Evolutionary conservation across 2,329 filamentous ascomycete genomes (phyloP), one percentile per base, ranked within the genome.

Genomic region (Xylariomycetidae sp.): DNA sequence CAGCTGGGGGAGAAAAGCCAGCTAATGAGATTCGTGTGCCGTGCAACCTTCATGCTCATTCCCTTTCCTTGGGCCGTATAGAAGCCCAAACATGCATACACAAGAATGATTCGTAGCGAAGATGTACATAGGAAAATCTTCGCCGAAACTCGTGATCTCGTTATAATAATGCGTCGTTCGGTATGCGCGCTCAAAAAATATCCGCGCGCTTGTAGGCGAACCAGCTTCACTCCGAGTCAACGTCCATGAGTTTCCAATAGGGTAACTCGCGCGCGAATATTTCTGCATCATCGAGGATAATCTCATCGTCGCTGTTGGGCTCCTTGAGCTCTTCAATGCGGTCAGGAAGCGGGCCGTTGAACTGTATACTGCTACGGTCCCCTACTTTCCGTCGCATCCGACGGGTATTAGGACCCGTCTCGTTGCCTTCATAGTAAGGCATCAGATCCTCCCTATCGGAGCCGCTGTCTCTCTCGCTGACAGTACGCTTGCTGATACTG

Each of bases 401-500:
- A 23, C 55, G 49, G 30, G 43, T 40, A 16, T 20, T 32, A 9
- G 43, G 38, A 3, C 45, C 46, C 2, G 44, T 27, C 14, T 54
- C 43, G 18, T 45, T 46, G 14, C 38, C 43, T 7, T 55, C 49
- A 19, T 46, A 45, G 31, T 49, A 57, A 7, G 55, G 52, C 25
- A 53, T 31, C 4, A 57, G 30, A 28, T 59, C 56, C 29, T 59
- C 56, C 25, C 41, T 44, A 36, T 59, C 56, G 6, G 52, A 55
- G 34, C 57, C 55, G 26, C 55, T 58, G 38, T 48, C 56, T 20
- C 55, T 46, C 41, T 59, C 56, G 45, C 56, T 59, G 29, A 57
- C 45, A 17, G 56, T 59, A 15, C 56, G 55, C 41, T 59, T 59
- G 49, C 55, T 56, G 27, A 58, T 53, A 34, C 53, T 57, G 30